These are phyloP conservation scores for Coniochaeta sp. DNA, from an alignment of 2,329 filamentous ascomycete genomes.

Conservation along the genomic window DNA sequence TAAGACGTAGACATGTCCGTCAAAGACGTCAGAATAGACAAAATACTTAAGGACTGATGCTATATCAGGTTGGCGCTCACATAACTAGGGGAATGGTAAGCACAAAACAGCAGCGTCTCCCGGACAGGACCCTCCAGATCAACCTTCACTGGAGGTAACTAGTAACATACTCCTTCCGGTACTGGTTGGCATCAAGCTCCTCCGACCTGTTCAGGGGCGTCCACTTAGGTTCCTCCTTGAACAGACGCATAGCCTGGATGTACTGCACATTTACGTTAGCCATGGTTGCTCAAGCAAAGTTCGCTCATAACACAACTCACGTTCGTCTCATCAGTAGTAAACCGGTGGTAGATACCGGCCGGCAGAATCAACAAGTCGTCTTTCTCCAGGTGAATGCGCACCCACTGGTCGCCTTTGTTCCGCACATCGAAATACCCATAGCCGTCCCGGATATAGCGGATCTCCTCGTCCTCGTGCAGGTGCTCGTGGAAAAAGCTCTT, in stretches of 20 bases:
- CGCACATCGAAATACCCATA: slow-evolving; percentile 91
- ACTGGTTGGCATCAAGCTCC: slow-evolving; percentile 72
- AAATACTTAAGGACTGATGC: neutral
- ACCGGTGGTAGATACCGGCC: slow-evolving; percentile 93
- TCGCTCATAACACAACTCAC: slow-evolving; percentile 44
- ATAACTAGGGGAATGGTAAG: neutral
- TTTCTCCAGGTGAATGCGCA: slow-evolving; percentile 78
- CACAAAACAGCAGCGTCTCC: neutral
- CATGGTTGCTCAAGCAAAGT: neutral
- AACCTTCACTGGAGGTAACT: slow-evolving; percentile 27
- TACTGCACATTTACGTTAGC: slow-evolving; percentile 49
- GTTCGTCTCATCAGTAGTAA: slow-evolving; percentile 88
- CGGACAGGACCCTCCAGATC: neutral
- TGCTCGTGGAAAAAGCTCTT: slow-evolving; percentile 93
- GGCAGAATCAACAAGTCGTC: slow-evolving; percentile 89
- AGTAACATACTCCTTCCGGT: slow-evolving; percentile 69
- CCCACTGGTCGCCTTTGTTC: slow-evolving; percentile 76
- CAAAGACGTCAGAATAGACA: neutral
- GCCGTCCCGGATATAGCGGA: slow-evolving; percentile 85
- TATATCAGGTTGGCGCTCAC: slow-evolving; percentile 1
- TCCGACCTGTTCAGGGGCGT: slow-evolving; percentile 77
- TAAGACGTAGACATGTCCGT: neutral
- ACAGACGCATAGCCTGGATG: slow-evolving; percentile 90
- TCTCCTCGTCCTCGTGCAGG: slow-evolving; percentile 97
- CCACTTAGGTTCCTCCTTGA: slow-evolving; percentile 99